Evolutionary conservation across 257 asterid genomes (phyloP), one percentile per base, ranked within the genome.

Genomic region (Verbena officinalis): DNA sequence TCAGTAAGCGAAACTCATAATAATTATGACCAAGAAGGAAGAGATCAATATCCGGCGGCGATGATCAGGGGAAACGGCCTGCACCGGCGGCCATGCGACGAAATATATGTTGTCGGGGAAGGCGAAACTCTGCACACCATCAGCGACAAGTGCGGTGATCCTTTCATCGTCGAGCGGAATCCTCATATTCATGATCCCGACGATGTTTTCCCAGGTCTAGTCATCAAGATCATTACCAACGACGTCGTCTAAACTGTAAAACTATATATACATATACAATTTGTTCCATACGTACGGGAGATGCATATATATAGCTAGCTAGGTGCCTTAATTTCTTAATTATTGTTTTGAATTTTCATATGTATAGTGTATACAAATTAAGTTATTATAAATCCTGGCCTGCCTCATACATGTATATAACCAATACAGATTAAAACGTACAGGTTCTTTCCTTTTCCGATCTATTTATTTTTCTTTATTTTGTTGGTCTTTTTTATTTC

Each of bases 141-240:
- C 22, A 71, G 77, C 21, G 72, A 76, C 19, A 71, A 51, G 51
- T 76, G 81, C 33, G 36, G 45, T 17, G 81, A 76, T 56, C 81
- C 81, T 9, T 71, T 46, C 55, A 71, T 71, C 10, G 77, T 76
- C 0, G 74, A 76, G 55, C 51, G 77, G 72, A 76, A 76, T 15
- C 81, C 81, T 0, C 81, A 76, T 55, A 63, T 76, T 56, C 77
- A 71, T 11, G 81, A 76, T 4, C 74, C 81, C 10, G 81, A 76
- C 4, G 81, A 76, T 56, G 77, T 76, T 2, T 76, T 71, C 30
- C 81, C 81, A 0, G 81, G 81, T 17, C 81, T 76, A 12, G 77
- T 76, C 55, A 67, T 76, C 10, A 71, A 52, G 62, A 76, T 76
- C 27, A 59, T 62, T 5, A 27, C 5, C 46, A 27, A 9, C n/a